A percentile compares a stretch with the other conserved stretches of the same genome.
These are phyloP conservation scores for Colletotrichum scovillei DNA, from an alignment of 2,329 filamentous ascomycete genomes.

Conservation along the genomic window DNA sequence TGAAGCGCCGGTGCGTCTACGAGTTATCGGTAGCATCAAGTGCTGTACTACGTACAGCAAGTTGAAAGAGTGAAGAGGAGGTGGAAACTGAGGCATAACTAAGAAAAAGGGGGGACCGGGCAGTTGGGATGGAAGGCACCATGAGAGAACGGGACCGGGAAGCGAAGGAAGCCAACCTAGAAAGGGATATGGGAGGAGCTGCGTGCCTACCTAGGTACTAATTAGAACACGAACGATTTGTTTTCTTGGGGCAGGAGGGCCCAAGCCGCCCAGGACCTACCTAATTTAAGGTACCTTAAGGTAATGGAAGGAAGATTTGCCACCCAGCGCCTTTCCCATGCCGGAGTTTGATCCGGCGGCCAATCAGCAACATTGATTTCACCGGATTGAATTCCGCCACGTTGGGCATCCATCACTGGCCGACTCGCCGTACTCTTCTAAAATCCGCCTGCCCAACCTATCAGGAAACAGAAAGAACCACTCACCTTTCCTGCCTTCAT, in stretches of 20 bases:
- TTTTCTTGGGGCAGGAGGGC: too few species aligned
- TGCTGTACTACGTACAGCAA: neutral
- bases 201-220: too few species aligned
- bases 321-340: neutral
- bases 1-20: neutral
- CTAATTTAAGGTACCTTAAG: too few species aligned
- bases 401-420: neutral
- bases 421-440: neutral
- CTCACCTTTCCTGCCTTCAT: neutral
- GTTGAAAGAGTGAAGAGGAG: neutral
- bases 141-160: neutral
- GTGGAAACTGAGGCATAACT: too few species aligned
- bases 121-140: neutral
- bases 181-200: neutral
- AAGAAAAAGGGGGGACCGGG: too few species aligned
- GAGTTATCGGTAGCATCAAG: neutral
- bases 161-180: neutral
- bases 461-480: neutral
- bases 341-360: neutral
- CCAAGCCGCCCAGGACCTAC: too few species aligned
- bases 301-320: neutral
- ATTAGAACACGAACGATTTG: too few species aligned
- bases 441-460: neutral
- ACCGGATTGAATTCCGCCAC: neutral
- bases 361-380: neutral